A percentile compares a stretch with the other conserved stretches of the same genome.
phyloP scores from a whole-genome alignment of 2,329 filamentous ascomycete species.

The Alternaria arborescens region DNA sequence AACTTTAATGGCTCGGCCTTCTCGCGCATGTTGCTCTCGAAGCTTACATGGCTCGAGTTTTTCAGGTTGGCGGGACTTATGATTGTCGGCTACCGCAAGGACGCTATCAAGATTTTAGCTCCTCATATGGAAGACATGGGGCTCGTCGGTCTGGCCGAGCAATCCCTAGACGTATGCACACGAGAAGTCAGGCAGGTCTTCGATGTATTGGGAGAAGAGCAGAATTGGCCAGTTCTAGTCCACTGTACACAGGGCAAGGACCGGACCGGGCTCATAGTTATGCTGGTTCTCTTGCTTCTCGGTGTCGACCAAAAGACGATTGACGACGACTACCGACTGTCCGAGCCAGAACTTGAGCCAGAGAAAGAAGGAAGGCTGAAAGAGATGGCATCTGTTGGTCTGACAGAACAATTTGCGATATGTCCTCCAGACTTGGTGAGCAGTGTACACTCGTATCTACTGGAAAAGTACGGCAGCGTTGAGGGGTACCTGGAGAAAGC shows the following conservation, averaged over 20 bases:
- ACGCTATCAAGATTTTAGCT: slow-evolving; percentile 75
- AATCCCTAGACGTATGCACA: slow-evolving; percentile 74
- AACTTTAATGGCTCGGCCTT: slow-evolving; percentile 78
- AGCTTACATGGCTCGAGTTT: slow-evolving; percentile 72
- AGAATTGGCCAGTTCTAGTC: slow-evolving; percentile 71
- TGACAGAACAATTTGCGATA: slow-evolving; percentile 72
- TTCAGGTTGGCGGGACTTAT: slow-evolving; percentile 70
- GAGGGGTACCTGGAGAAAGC: slow-evolving; percentile 70
- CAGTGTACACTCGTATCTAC: slow-evolving; percentile 66
- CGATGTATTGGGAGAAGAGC: slow-evolving; percentile 57
- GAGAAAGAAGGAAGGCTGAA: slow-evolving; percentile 70
- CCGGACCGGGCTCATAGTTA: slow-evolving; percentile 75
- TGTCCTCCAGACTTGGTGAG: slow-evolving; percentile 72
- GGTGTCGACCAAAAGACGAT: slow-evolving; percentile 67
- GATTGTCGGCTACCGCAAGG: slow-evolving; percentile 70
- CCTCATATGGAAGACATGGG: slow-evolving; percentile 75
- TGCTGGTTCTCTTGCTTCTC: slow-evolving; percentile 73
- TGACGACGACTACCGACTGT: slow-evolving; percentile 75
- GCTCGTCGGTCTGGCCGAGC: slow-evolving; percentile 72
- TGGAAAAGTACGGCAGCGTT: slow-evolving; percentile 71
- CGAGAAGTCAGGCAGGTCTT: slow-evolving; percentile 67
- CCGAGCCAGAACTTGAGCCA: slow-evolving; percentile 65
- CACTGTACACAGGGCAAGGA: slow-evolving; percentile 94
- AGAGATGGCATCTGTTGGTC: slow-evolving; percentile 75
- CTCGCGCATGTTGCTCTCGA: slow-evolving; percentile 71